These are phyloP conservation scores for Leucosporidium yakuticum DNA, from an alignment of 768 basidiomycete genomes.

Conservation along the genomic window DNA sequence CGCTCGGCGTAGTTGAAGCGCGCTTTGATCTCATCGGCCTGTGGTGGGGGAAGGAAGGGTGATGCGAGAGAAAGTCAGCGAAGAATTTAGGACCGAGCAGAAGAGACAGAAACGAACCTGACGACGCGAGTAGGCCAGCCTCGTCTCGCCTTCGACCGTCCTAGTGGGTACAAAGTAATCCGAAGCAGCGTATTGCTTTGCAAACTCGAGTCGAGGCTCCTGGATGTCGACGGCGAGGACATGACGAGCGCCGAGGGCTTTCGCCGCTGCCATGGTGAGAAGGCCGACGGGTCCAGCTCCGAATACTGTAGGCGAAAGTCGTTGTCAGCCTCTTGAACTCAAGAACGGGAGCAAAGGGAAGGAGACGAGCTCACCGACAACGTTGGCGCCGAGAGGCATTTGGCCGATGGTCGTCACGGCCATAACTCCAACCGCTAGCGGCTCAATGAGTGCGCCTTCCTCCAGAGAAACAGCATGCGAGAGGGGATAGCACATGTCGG, in stretches of 20 bases:
- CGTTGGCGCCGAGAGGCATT: constrained; percentile 65
- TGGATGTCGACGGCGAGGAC: constrained; percentile 64
- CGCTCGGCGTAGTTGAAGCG: constrained; percentile 63
- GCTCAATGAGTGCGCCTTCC: constrained; percentile 95
- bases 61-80: constrained; percentile 42
- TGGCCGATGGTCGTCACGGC: constrained; percentile 70
- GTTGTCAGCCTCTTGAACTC: constrained; percentile 48
- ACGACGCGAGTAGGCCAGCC: constrained; percentile 59
- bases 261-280: constrained; percentile 87
- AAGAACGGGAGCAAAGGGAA: too few relatives aligned
- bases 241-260: constrained; percentile 77
- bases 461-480: constrained; percentile 73
- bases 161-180: constrained; percentile 54
- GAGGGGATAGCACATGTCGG: constrained; percentile 57
- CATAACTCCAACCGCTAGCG: constrained; percentile 85
- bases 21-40: constrained; percentile 60
- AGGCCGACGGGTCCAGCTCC: constrained; percentile 64
- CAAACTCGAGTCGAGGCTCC: constrained; percentile 71
- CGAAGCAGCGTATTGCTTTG: constrained; percentile 75
- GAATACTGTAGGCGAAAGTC: neutral
- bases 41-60: too few relatives aligned
- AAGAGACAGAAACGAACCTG: neutral
- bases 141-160: constrained; percentile 58
- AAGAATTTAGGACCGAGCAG: neutral
- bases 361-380: constrained; percentile 74